A percentile compares a stretch with the other conserved stretches of the same genome.
Conservation (phyloP, 2,329 filamentous ascomycete genomes). For the Huntiella omanensis region DNA sequence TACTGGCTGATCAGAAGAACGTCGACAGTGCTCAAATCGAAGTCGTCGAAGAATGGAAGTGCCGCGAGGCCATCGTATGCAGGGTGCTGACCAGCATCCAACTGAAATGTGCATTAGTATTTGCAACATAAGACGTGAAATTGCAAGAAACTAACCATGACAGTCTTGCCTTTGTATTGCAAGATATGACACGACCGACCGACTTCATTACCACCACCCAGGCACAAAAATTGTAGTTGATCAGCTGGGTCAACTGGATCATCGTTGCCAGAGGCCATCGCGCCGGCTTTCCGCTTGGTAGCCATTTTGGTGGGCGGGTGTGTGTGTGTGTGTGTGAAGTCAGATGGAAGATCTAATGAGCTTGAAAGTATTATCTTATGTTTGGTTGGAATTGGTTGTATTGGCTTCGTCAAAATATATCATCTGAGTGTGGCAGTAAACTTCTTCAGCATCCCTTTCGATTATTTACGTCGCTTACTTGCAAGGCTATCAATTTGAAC, state of each 20-base stretch:
- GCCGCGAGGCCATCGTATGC: slow-evolving; percentile 87
- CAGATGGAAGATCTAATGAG: too few species aligned
- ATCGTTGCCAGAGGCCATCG: slow-evolving; percentile 29
- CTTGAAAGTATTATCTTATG: too few species aligned
- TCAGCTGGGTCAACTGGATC: slow-evolving; percentile 86
- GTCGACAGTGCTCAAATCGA: slow-evolving; percentile 92
- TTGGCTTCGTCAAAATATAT: too few species aligned
- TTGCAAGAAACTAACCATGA: slow-evolving; percentile 50
- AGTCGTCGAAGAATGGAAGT: slow-evolving; percentile 95
- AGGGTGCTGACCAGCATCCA: slow-evolving; percentile 93
- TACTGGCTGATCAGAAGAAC: slow-evolving; percentile 98
- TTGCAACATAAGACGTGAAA: background rate
- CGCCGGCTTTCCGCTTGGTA: slow-evolving; percentile 65
- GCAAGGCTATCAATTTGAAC: slow-evolving; percentile 2
- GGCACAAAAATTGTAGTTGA: slow-evolving; percentile 80
- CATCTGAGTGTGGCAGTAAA: too few species aligned
- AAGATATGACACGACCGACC: slow-evolving; percentile 94
- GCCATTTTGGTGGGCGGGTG: slow-evolving; percentile 43
- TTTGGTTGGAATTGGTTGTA: too few species aligned
- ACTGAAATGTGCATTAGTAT: slow-evolving; percentile 29
- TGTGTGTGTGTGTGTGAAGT: background rate
- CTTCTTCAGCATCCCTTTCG: too few species aligned
- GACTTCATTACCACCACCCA: slow-evolving; percentile 93
- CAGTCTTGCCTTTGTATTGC: slow-evolving; percentile 97
- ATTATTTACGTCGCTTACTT: too few species aligned